A percentile compares a stretch with the other conserved stretches of the same genome.
phyloP scores from a whole-genome alignment of 169 alveolate genomes.

The Babesia gibsoni region DNA sequence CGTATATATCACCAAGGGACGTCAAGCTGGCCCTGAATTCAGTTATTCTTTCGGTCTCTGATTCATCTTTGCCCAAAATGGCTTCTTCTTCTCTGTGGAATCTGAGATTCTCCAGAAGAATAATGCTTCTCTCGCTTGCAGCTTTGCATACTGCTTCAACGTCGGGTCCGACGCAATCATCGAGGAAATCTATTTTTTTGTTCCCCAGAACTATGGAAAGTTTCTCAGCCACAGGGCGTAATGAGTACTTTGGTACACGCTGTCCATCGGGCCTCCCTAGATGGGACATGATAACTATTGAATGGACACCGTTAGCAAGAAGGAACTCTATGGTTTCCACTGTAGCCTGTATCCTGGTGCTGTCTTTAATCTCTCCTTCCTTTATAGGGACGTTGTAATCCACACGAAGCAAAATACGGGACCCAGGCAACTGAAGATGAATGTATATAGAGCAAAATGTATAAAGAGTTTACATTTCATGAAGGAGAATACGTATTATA shows the following conservation, averaged over 20 bases:
- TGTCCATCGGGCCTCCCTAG: constrained; percentile 97
- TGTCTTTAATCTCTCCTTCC: constrained; percentile 88
- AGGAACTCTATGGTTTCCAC: constrained; percentile 91
- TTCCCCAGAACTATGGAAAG: constrained; percentile 81
- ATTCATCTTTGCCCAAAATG: constrained; percentile 85
- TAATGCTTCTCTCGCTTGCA: constrained; percentile 86
- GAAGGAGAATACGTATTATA: background rate
- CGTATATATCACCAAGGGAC: constrained; percentile 91
- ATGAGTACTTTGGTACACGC: constrained; percentile 84
- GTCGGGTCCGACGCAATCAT: constrained; percentile 93
- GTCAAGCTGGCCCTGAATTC: constrained; percentile 90
- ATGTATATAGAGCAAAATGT: background rate
- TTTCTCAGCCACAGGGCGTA: constrained; percentile 88
- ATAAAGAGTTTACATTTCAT: too few relatives aligned
- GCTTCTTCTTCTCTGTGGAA: constrained; percentile 98
- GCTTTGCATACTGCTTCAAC: constrained; percentile 83
- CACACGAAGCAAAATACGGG: constrained; percentile 94
- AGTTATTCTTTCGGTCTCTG: constrained; percentile 71
- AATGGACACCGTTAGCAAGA: constrained; percentile 87
- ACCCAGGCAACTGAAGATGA: constrained; percentile 79
- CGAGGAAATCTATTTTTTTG: constrained; percentile 84
- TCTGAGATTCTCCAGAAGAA: constrained; percentile 93
- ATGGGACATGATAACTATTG: constrained; percentile 92
- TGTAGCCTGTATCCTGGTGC: constrained; percentile 91
- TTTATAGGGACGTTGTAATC: constrained; percentile 97